These are phyloP conservation scores for Picea sitchensis DNA, from an alignment of 75 land plant genomes.

Conservation along the genomic window DNA sequence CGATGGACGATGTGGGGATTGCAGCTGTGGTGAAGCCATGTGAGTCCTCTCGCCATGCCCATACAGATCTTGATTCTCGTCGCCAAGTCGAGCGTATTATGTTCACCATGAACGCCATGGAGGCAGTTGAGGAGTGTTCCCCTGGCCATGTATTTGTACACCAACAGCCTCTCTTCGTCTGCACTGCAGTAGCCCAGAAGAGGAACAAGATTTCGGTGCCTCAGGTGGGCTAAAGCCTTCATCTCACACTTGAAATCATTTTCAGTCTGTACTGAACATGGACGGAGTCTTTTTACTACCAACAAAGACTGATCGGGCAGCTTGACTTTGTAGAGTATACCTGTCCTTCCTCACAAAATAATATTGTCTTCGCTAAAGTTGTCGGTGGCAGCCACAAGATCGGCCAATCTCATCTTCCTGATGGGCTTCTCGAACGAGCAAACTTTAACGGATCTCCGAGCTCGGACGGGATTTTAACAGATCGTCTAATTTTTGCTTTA, in stretches of 20 bases:
- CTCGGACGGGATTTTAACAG: not conserved
- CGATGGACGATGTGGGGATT: conserved; percentile 30
- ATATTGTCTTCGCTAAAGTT: conserved; percentile 61
- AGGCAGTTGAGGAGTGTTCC: too few relatives aligned
- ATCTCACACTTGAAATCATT: conserved; percentile 75
- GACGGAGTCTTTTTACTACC: conserved; percentile 74
- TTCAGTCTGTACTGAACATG: conserved; percentile 45
- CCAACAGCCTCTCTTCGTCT: conserved; percentile 66
- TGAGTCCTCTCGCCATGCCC: too few relatives aligned
- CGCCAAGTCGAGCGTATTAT: conserved; percentile 14
- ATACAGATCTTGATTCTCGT: too few relatives aligned
- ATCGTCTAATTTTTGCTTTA: not conserved
- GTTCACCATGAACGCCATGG: not conserved
- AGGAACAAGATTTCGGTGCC: conserved; percentile 75
- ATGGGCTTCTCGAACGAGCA: conserved; percentile 31
- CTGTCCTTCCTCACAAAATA: conserved; percentile 63
- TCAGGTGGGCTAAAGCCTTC: conserved; percentile 61
- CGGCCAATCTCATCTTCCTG: conserved; percentile 19
- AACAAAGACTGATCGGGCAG: conserved; percentile 70
- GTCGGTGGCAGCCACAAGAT: conserved; percentile 43
- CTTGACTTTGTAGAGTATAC: conserved; percentile 65
- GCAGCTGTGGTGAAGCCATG: conserved; percentile 17
- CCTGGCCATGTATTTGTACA: conserved; percentile 33
- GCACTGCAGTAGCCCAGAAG: conserved; percentile 77
- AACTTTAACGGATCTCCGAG: conserved; percentile 12